Base-by-base conservation (phyloP, 148 eudicot species). In the Amaranthus cruentus region DNA sequence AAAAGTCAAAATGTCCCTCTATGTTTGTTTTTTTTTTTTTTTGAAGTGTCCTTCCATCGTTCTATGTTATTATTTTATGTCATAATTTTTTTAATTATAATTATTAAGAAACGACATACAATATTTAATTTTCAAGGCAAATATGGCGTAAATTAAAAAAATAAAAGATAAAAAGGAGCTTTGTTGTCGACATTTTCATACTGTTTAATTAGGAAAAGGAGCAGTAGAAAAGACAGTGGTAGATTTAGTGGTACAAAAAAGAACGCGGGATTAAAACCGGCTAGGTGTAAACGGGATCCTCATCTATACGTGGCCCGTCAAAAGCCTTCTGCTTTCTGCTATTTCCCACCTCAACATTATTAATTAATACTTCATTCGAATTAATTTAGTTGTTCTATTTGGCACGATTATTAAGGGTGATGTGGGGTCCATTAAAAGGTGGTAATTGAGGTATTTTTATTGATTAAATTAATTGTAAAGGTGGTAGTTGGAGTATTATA, bases 231-330 rank as follows among this genome's bases (percentile, higher is more conserved):
- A 28, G 38, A 28, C 0, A 28, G 38, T 28, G 38, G 38, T 28
- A 28, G 38, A 28, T 28, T 28, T 28, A 1, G 38, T 28, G 38
- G 6, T 51, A 63, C 11, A 7, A 21, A 11, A 44, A 54, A 48
- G 21, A 75, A 80, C 85, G 82, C 79, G 77, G 66, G 62, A 28
- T 79, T 77, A 66, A 48, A 81, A 79, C 78, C 68, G 68, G 71
- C 64, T 64, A 2, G 1, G 79, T 83, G 82, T 72, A 79, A 78
- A 83, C 66, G 57, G 54, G 79, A 50, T 64, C 54, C 21, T 60
- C 12, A 55, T 58, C 18, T 75, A 78, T 83, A 73, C 84, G 83
- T 71, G 77, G 61, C 72, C 49, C 7, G 62, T 46, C 59, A 69
- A 75, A 77, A 53, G 71, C 53, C 54, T 11, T 5, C 66, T 21